Base-by-base conservation (phyloP, 352 stramenopile genomes). In the Globisporangium paroecandrum region DNA sequence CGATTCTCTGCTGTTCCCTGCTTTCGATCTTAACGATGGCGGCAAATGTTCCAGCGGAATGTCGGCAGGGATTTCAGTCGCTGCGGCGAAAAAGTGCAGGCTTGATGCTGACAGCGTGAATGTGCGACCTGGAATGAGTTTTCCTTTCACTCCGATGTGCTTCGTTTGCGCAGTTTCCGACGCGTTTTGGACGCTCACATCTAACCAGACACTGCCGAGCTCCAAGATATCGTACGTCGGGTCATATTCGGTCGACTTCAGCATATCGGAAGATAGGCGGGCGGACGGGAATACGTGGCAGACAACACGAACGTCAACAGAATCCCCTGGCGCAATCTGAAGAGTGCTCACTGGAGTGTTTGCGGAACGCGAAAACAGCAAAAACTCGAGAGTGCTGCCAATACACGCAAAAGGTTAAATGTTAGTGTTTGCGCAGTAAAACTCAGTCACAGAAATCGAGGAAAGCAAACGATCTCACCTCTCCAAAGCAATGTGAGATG, bases 241-340 rank as follows among this genome's bases (percentile, higher is more conserved):
- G 34, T 77, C 74, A 60, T 75, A 74, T 3, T 58, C 72, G 58
- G 66, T 66, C 20, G 73, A 69, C 20, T 78, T 69, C 72, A 84
- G 74, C 12, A 72, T 81, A 12, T 89, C 76, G 32, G 67, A 63
- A 15, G 78, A 77, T 29, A 87, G 82, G 53, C 87, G 81, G 65
- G 87, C 83, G 18, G 81, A 90, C 2, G 81, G 71, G 63, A 89
- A 75, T 0, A 95, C 78, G 47, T 87, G 77, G 56, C 89, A 94
- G 22, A 92, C 82, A 4, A 96, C 87, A 12, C 89, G 85, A 65
- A 96, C 87, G 66, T 96, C 89, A 20, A 94, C 74, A 3, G 83
- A 93, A 27, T 96, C 89, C 4, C 83, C 85, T n/a, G 89, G 87
- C 2, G 82, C 78, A 63, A 96, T 80, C 3, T 77, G 59, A 32